Evolutionary conservation across 1,284 basidiomycete species (phyloP).

Genomic region (Laetiporus sulphureus): DNA sequence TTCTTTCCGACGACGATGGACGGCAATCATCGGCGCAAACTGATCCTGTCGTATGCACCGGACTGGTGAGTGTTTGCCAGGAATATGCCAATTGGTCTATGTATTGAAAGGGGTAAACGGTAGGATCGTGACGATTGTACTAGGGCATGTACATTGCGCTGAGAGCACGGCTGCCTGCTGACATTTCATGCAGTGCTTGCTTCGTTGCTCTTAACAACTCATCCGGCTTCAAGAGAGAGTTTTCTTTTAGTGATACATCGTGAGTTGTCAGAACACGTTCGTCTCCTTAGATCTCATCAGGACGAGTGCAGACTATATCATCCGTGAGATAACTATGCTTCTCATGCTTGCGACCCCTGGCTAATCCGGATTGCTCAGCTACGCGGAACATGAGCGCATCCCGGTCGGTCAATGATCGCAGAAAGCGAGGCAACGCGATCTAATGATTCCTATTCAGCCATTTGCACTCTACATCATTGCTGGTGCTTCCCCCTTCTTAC

Average conservation of each 20-base stretch:
- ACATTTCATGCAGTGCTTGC: slow-evolving; percentile 38
- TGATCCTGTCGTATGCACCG: slow-evolving; percentile 58
- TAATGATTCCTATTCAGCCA: slow-evolving; percentile 3
- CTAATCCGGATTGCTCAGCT: slow-evolving; percentile 48
- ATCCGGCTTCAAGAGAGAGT: slow-evolving; percentile 78
- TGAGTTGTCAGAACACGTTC: background rate
- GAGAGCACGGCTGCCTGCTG: background rate
- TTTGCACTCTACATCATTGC: slow-evolving; percentile 61
- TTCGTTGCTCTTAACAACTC: slow-evolving; percentile 69
- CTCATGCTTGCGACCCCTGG: slow-evolving; percentile 25
- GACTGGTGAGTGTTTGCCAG: slow-evolving; percentile 75
- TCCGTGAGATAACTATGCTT: slow-evolving; percentile 37
- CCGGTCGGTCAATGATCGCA: slow-evolving; percentile 42
- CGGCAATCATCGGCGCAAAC: slow-evolving; percentile 10
- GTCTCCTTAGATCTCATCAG: slow-evolving; percentile 14
- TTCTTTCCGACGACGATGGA: background rate
- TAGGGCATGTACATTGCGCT: slow-evolving; percentile 50
- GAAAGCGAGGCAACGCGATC: background rate
- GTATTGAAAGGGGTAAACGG: background rate
- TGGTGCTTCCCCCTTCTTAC: slow-evolving; percentile 57
- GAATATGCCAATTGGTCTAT: too few relatives aligned
- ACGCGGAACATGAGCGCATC: slow-evolving; percentile 78
- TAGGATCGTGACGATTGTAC: slow-evolving; percentile 62
- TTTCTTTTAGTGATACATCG: slow-evolving; percentile 51
- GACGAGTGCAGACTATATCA: too few relatives aligned